Evolutionary conservation across 2,329 filamentous ascomycete species (phyloP), one percentile per base, ranked within the genome.

Genomic region (Lachnellula suecica): DNA sequence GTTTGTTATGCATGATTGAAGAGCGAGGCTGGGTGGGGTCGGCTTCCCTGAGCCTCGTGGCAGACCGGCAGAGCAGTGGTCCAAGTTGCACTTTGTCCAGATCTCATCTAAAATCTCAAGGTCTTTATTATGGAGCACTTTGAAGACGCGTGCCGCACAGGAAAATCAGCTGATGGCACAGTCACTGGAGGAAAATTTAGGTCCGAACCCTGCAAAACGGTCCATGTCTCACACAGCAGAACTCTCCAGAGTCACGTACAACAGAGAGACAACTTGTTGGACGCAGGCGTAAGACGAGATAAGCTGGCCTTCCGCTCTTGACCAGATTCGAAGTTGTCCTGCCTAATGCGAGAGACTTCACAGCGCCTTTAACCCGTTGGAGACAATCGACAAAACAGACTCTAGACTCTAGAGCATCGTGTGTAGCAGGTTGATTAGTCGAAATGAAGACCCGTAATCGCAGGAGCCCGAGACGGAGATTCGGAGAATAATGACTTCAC

Each of bases 11-110:
- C 58, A 53, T 44, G 25, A 47, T n/a, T n/a, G n/a, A 47, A 24
- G 27, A 13, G n/a, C 27, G 31, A 20, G 47, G 47, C 19, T 4
- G n/a, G n/a, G n/a, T 17, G 23, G 29, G 29, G 17, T 17, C 3
- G n/a, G 6, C 20, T 27, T 35, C 44, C 56, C 24, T 49, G 46
- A 49, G 44, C 57, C 58, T 62, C 58, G 58, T 60, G 59, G 59
- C 56, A 48, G 52, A 53, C 44, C 27, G 4, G 20, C 13, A n/a
- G n/a, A n/a, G 19, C 22, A 25, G 4, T 6, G 22, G 20, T 8
- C n/a, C 5, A 24, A 24, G 20, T 9, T 8, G 13, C 10, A 13
- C 19, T 23, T n/a, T 42, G 5, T 42, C 40, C 24, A 5, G 13
- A 43, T 43, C 40, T 43, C 11, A 43, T 43, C 13, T 9, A n/a